Evolutionary conservation across 768 basidiomycete genomes (phyloP).

Genomic region (Chalciporus pseudorubinellus): DNA sequence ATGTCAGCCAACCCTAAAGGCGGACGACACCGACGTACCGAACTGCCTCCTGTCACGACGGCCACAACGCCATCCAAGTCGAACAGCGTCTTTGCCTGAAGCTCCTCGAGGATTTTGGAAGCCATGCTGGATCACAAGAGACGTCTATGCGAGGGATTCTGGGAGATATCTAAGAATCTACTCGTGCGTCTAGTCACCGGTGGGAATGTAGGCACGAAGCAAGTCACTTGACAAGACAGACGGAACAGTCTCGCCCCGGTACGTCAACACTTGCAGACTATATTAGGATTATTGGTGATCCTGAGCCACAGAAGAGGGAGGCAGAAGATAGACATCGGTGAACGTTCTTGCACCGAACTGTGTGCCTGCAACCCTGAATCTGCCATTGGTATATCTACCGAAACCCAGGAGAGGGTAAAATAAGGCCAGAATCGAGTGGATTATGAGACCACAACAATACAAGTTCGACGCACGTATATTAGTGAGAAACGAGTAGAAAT

Average conservation of each 20-base stretch:
- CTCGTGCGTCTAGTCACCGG: not conserved
- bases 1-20: constrained; percentile 24
- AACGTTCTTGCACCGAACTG: no score
- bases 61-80: constrained; percentile 44
- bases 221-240: no score
- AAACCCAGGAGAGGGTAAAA: not conserved
- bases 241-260: no score
- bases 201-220: not conserved
- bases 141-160: not conserved
- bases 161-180: not conserved
- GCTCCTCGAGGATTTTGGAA: constrained; percentile 26
- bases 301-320: no score
- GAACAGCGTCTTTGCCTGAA: constrained; percentile 40
- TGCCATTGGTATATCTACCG: no score
- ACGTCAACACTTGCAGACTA: no score
- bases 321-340: no score
- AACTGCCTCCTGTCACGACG: constrained; percentile 46
- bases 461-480: not conserved
- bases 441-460: not conserved
- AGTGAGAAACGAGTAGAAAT: not conserved
- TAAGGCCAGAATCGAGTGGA: not conserved
- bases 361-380: no score
- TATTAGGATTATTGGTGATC: no score
- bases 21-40: not conserved
- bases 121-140: constrained; percentile 1